Conservation (phyloP, 1,284 basidiomycete species). For the Athelia sp. region DNA sequence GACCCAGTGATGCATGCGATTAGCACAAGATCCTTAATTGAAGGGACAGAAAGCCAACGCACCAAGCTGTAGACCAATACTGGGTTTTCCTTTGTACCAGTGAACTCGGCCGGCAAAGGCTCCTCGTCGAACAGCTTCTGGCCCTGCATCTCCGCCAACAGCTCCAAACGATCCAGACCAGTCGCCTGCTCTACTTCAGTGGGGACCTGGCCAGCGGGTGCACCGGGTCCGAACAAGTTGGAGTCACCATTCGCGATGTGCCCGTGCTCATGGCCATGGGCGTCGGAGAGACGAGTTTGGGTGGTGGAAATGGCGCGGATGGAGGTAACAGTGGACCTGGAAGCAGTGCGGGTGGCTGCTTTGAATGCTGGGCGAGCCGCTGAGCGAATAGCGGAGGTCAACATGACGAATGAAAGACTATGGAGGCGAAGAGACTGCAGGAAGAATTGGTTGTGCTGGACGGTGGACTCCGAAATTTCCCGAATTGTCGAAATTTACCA, state of each 20-base stretch:
- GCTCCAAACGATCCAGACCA: constrained; percentile 93
- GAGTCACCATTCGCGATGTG: constrained; percentile 33
- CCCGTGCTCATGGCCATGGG: constrained; percentile 40
- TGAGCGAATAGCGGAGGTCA: background rate
- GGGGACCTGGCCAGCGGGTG: constrained; percentile 74
- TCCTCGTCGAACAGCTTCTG: constrained; percentile 88
- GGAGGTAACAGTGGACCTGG: constrained; percentile 16
- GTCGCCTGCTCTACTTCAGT: constrained; percentile 90
- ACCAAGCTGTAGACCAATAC: constrained; percentile 88
- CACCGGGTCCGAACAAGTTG: constrained; percentile 69
- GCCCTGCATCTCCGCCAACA: constrained; percentile 86
- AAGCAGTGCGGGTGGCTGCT: constrained; percentile 7
- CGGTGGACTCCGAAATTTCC: background rate
- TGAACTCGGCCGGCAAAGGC: constrained; percentile 80
- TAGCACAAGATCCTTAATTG: background rate
- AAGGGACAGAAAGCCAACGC: constrained; percentile 29
- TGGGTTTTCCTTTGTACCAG: constrained; percentile 88
- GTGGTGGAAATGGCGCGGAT: constrained; percentile 56
- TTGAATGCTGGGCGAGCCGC: constrained; percentile 7
- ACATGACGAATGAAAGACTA: background rate
- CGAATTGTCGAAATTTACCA: background rate
- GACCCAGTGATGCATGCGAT: background rate
- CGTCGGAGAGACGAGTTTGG: constrained; percentile 44
- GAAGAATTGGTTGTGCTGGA: background rate
- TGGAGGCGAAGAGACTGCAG: background rate